Conservation (phyloP, 306 rosid species). For the Vigna hirtella region DNA sequence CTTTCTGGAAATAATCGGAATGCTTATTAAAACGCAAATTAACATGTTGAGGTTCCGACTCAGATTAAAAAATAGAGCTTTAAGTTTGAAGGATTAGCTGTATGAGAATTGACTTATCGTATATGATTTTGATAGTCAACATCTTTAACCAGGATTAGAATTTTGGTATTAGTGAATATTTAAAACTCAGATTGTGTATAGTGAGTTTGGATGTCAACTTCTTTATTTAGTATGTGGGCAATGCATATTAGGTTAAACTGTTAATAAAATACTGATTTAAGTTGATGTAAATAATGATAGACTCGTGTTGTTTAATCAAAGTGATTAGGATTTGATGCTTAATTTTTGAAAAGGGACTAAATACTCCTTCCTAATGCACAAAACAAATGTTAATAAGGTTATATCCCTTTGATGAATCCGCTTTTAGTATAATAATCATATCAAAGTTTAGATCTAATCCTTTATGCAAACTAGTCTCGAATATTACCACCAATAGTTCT, state of each 20-base stretch:
- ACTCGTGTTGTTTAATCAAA: too few species aligned
- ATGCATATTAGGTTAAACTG: not conserved
- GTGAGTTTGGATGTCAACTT: not conserved
- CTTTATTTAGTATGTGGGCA: not conserved
- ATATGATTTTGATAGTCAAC: not conserved
- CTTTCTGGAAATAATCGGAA: not conserved
- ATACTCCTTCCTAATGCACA: too few species aligned
- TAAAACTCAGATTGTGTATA: not conserved
- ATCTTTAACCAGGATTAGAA: not conserved
- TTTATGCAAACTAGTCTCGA: not conserved
- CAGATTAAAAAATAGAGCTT: not conserved
- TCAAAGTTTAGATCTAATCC: not conserved
- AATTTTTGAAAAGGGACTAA: too few species aligned
- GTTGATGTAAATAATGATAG: too few species aligned
- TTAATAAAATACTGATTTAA: not conserved
- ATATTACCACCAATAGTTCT: too few species aligned
- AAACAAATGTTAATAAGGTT: too few species aligned
- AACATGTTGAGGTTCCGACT: not conserved
- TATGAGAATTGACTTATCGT: not conserved
- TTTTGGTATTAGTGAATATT: not conserved
- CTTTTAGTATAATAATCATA: not conserved
- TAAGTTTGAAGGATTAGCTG: slow-evolving; percentile 3
- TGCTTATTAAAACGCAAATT: not conserved
- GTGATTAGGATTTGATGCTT: too few species aligned
- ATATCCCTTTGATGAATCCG: not conserved